Base-by-base conservation (phyloP, 1,284 basidiomycete genomes). In the Fomes fomentarius region DNA sequence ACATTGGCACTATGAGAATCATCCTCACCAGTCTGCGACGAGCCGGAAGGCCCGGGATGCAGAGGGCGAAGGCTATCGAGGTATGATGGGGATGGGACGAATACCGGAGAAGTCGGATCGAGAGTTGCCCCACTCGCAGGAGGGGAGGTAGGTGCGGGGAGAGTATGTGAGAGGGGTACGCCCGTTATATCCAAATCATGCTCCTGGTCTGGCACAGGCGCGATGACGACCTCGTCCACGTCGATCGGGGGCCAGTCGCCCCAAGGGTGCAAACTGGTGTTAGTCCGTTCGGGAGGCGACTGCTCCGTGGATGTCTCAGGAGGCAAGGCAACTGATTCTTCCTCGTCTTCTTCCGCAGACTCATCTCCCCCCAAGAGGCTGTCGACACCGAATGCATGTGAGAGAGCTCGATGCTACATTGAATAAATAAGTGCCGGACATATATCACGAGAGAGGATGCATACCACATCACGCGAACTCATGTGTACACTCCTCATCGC, bases 11-110 rank as follows among this genome's bases (percentile, higher is more conserved):
- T 5, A 39, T 37, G 26, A 7, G n/a, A 7, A 25, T 24, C 3
- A 21, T 31, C 37, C 10, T 10, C 25, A 24, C 24, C 38, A 26
- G 21, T 7, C 5, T 39, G 25, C 19, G 47, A 30, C n/a, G 42
- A 30, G 26, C 34, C 19, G 37, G 45, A 25, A 11, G 57, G 55
- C 3, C 57, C 52, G 9, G 56, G 30, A 1, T 51, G 47, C 0
- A 58, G 37, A 3, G 60, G 46, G 1, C 54, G 56, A 21, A 57
- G 24, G 33, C 33, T 46, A 33, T 60, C 54, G 19, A 54, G 47
- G 1, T 42, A 46, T 3, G 57, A 61, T 12, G 62, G 57, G 6
- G 57, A 61, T 12, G 62, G 57, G 11, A 53, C 47, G 24, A 60
- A 57, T n/a, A 26, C 53, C 4, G 52, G 52, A 21, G 49, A 46